phyloP scores from a whole-genome alignment of 225 moss, liverwort and hornwort genomes.

The Lunularia cruciata region DNA sequence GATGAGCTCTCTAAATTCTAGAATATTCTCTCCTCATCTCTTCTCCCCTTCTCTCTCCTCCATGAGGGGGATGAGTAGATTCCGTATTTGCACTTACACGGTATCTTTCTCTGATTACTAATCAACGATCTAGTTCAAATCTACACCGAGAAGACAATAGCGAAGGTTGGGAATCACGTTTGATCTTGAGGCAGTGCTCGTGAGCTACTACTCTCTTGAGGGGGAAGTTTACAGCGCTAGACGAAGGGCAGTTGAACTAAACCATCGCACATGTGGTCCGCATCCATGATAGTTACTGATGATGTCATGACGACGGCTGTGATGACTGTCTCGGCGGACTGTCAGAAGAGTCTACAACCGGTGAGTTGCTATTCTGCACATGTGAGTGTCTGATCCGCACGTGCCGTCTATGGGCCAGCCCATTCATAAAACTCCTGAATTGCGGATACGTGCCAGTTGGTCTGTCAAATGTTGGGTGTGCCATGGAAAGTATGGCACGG shows the following conservation, averaged over 20 bases:
- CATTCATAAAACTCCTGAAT: neutral
- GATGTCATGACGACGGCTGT: conserved; percentile 11
- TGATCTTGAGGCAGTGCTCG: too few species aligned
- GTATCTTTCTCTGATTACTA: too few species aligned
- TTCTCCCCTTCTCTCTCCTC: too few species aligned
- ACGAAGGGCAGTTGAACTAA: neutral
- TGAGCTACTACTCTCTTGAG: too few species aligned
- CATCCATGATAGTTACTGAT: conserved; percentile 9
- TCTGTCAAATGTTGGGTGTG: neutral
- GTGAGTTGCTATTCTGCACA: neutral
- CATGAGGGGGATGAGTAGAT: too few species aligned
- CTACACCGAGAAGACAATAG: too few species aligned
- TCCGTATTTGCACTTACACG: too few species aligned
- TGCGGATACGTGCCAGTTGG: neutral
- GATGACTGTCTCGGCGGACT: neutral
- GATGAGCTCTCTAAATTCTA: too few species aligned
- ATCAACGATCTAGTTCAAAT: too few species aligned
- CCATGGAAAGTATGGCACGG: neutral
- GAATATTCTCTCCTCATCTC: too few species aligned
- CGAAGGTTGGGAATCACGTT: too few species aligned
- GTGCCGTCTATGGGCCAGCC: neutral
- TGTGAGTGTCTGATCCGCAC: neutral
- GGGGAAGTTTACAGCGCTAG: too few species aligned
- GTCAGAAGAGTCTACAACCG: conserved; percentile 5
- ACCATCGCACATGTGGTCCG: conserved; percentile 2